Evolutionary conservation across 805 yeast species (phyloP).

Genomic region (Clavispora fructus): DNA sequence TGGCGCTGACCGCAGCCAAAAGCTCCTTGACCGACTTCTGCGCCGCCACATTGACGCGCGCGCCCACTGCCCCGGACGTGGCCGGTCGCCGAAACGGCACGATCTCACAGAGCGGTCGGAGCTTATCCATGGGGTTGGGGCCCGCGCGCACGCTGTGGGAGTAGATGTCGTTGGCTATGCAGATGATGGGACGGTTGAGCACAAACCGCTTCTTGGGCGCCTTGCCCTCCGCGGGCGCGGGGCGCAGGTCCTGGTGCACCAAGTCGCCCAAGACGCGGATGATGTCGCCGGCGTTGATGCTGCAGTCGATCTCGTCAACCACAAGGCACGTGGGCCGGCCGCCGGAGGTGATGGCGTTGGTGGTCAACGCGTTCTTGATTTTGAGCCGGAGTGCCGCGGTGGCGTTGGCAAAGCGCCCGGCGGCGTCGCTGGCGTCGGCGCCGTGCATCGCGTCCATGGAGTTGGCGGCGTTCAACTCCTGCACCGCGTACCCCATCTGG

Average conservation of each 20-base stretch:
- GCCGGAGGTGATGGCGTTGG: conserved; percentile 53
- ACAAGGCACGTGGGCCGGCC: conserved; percentile 73
- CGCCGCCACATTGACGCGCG: conserved; percentile 22
- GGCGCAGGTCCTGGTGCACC: conserved; percentile 43
- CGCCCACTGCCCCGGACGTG: conserved; percentile 30
- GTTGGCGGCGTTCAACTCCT: conserved; percentile 76
- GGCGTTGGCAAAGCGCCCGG: conserved; percentile 18
- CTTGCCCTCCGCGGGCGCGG: conserved; percentile 9
- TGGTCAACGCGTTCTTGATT: conserved; percentile 52
- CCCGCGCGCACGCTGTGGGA: conserved; percentile 20
- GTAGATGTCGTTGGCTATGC: conserved; percentile 86
- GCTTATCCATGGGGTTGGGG: conserved; percentile 58
- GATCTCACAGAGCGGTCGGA: conserved; percentile 70
- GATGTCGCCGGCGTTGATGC: conserved; percentile 33
- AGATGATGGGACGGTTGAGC: conserved; percentile 79
- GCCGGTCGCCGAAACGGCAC: conserved; percentile 60
- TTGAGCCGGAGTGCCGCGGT: conserved; percentile 29
- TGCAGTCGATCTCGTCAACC: conserved; percentile 79
- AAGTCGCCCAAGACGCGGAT: conserved; percentile 53
- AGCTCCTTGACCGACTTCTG: conserved; percentile 32
- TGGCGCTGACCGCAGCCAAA: conserved; percentile 44
- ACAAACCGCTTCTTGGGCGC: conserved; percentile 30
- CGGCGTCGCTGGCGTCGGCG: conserved; percentile 7
- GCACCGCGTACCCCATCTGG: conserved; percentile 73
- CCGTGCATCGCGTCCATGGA: conserved; percentile 35